Conservation (phyloP, 2,329 filamentous ascomycete genomes). For the Epichloe sibirici region DNA sequence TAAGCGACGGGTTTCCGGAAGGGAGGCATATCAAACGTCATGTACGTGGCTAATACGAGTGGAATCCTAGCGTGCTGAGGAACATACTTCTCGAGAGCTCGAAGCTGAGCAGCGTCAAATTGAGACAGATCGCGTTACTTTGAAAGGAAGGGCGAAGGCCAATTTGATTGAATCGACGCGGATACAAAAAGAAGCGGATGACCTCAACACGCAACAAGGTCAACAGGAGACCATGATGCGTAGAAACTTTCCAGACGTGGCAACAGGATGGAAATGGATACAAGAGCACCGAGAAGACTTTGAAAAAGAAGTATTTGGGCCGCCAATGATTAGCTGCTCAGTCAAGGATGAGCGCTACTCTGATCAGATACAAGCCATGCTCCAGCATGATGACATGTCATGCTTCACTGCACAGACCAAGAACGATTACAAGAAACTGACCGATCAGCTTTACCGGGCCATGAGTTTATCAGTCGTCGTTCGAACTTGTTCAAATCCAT, state of each 20-base stretch:
- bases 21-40: background rate
- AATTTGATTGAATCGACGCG: slow-evolving; percentile 26
- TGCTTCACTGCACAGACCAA: slow-evolving; percentile 66
- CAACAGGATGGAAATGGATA: slow-evolving; percentile 70
- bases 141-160: slow-evolving; percentile 29
- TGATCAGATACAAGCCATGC: slow-evolving; percentile 39
- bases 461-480: slow-evolving; percentile 63
- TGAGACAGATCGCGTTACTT: slow-evolving; percentile 25
- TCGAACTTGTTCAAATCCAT: slow-evolving; percentile 43
- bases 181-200: slow-evolving; percentile 37
- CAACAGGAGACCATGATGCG: slow-evolving; percentile 58
- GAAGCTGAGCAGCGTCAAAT: slow-evolving; percentile 28
- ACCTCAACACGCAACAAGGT: slow-evolving; percentile 61
- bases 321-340: slow-evolving; percentile 68
- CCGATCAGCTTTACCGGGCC: slow-evolving; percentile 47
- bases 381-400: slow-evolving; percentile 40
- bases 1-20: slow-evolving; percentile 27
- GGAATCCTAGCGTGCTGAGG: slow-evolving; percentile 41
- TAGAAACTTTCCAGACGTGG: slow-evolving; percentile 48
- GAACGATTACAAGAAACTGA: slow-evolving; percentile 63
- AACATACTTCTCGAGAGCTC: slow-evolving; percentile 42
- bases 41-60: slow-evolving; percentile 13
- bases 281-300: slow-evolving; percentile 57
- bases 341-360: slow-evolving; percentile 60
- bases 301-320: slow-evolving; percentile 65